Evolutionary conservation across 2,329 filamentous ascomycete species (phyloP), one percentile per base, ranked within the genome.

Genomic region (Penicillium decumbens): DNA sequence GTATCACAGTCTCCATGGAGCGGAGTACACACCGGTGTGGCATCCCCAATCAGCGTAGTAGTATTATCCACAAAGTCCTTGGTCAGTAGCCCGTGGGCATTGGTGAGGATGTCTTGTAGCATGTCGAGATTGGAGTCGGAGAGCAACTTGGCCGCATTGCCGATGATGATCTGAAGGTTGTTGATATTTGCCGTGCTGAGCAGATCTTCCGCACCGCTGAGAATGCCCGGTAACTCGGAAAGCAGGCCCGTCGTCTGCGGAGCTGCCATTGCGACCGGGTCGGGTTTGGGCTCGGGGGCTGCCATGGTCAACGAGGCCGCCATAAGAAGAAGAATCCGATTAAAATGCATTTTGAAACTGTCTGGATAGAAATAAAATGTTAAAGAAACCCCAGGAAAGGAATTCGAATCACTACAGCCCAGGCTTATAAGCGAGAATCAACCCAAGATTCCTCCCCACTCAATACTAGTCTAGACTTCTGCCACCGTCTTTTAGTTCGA

Each of bases 1-100:
- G 35, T 24, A 30, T 38, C 28, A 27, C 39, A 33, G 25, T 24
- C 6, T 37, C 39, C 4, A 2, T 8, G 20, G 30, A 28, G 29
- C 3, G 12, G 4, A 39, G 28, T 20, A 55, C 63, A 38, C 55
- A 69, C 66, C 53, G 66, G 66, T 25, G 64, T 62, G 15, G 65
- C 66, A 61, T 67, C 66, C 6, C 56, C 61, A 42, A 69, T 63
- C 37, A 69, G 46, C 2, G 59, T 62, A 2, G 57, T 57, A 4
- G 66, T 69, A 30, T 65, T 60, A 43, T 57, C 55, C 15, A 65
- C 62, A 53, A 65, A 65, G 23, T 58, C 52, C 43, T 54, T 54
- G 18, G 62, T 62, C 49, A 65, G 46, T 33, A 65, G 43, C 1
- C 40, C 32, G 47, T 64, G 58, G 5, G 62, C 62, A 41, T 63